Base-by-base conservation (phyloP, 306 rosid species). In the Canavalia ensiformis region DNA sequence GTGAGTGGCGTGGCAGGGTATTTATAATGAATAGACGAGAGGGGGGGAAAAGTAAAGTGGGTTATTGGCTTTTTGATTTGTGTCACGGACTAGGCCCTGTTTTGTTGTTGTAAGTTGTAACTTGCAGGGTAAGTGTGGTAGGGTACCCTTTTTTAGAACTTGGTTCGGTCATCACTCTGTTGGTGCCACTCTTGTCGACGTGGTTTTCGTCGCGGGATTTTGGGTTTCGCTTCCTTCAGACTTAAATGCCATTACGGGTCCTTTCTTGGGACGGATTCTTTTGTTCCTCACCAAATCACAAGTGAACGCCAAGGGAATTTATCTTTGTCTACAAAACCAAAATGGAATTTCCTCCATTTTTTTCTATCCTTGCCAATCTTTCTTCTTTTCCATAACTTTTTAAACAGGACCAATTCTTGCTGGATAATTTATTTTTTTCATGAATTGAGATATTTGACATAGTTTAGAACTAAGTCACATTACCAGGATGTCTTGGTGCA, bases 41-140 rank as follows among this genome's bases (percentile, higher is more conserved):
- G 25, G 25, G 25, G 25, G 68, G 2, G 3, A 6, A 37, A 67
- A 52, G 68, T 4, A 7, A 10, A 39, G 34, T 64, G 39, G 54
- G 42, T 30, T 42, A 4, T 83, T 49, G 9, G 1, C 74, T 78
- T 78, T 71, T 12, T 52, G 58, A 44, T 51, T 4, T 57, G 47
- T 65, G 58, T 87, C 91, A 91, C 90, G 89, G 87, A 83, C 66
- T 76, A 76, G 74, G 83, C 81, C 80, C 58, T 33, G 84, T 78
- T 68, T 79, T 62, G 2, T 81, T 72, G 79, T 50, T 82, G 77
- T 10, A 52, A 72, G 45, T 42, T 37, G 50, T 56, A 46, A 9
- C 74, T 74, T 72, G 71, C 8, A 25, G 58, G 9, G 51, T 4
- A 67, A 35, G 47, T 45, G 35, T 39, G 66, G 29, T 29, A 62